Base-by-base conservation (phyloP, 1,139 yeast genomes). In the Pneumocystis sp. region DNA sequence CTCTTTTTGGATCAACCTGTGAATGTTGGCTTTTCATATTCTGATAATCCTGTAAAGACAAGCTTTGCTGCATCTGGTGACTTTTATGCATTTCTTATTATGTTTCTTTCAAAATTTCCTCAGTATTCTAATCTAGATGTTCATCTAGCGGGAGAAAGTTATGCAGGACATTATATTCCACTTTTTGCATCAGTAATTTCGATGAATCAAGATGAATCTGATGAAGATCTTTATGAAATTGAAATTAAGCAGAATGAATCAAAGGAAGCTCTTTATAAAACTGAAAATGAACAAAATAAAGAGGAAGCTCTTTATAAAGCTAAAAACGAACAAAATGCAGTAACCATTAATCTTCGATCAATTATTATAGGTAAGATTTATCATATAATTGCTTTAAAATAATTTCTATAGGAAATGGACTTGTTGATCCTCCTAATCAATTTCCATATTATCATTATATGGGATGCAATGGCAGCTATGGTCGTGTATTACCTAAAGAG, bases 111-210 rank as follows among this genome's bases (percentile, higher is more conserved):
- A 76, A 89, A 88, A 75, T 93, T 90, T 83, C 96, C 97, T 61
- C 84, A 91, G 77, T 89, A 87, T 78, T 76, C 81, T 63, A 76
- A 82, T 56, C 80, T 82, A 68, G 84, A 83, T 65, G 90, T 93
- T 86, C 97, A 91, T 77, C 90, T 93, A 77, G 95, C 97, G 63
- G 98, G 97, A 72, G 97, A 93, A 78, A 89, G 96, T n/a, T 93
- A 93, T 74, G 98, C 96, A 66, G 98, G 98, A 69, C 97, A 93
- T 76, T 93, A 93, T 77, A 90, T 93, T 71, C 98, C 97, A 42
- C 91, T 85, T 10, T 37, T 59, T 37, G 35, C 44, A 17, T 21
- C 61, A 17, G 2, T 1, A n/a, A 25, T 40, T 19, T 4, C 5
- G 6, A 1, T 19, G 59, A 12, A 8, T 2, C 35, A 50, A 29